A percentile compares a stretch with the other conserved stretches of the same genome.
Evolutionary conservation across 2,329 filamentous ascomycete species (phyloP).

Genomic region (Talaromyces sp.): DNA sequence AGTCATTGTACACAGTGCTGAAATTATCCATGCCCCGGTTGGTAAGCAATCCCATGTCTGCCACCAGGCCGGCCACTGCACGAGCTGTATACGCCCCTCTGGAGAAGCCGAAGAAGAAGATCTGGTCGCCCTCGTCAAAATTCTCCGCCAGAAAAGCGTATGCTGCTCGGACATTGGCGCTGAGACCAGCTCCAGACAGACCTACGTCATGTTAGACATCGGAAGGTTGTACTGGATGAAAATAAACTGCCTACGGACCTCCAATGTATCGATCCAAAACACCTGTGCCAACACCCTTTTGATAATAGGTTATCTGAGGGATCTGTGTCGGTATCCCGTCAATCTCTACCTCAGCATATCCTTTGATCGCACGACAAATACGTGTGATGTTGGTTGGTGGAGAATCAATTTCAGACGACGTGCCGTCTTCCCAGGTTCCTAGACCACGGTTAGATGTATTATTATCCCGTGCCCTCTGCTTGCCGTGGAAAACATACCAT

Average conservation of each 20-base stretch:
- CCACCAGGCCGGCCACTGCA: slow-evolving; percentile 41
- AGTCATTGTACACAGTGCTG: slow-evolving; percentile 18
- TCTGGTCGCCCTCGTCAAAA: slow-evolving; percentile 47
- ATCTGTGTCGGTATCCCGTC: slow-evolving; percentile 18
- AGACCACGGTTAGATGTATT: background rate
- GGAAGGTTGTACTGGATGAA: background rate
- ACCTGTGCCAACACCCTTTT: slow-evolving; percentile 33
- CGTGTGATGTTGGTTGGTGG: slow-evolving; percentile 37
- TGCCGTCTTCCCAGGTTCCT: slow-evolving; percentile 29
- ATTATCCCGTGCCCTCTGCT: background rate
- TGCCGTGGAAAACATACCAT: slow-evolving; percentile 18
- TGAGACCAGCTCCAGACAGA: slow-evolving; percentile 16
- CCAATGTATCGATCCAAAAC: slow-evolving; percentile 17
- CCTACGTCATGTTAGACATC: background rate
- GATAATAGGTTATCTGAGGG: slow-evolving; percentile 38
- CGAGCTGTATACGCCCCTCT: slow-evolving; percentile 44
- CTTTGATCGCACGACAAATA: slow-evolving; percentile 29
- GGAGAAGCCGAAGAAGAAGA: slow-evolving; percentile 46
- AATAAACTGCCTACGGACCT: slow-evolving; percentile 8
- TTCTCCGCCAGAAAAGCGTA: slow-evolving; percentile 50
- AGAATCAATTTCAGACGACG: slow-evolving; percentile 18
- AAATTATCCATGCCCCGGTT: slow-evolving; percentile 21
- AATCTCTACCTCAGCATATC: slow-evolving; percentile 21
- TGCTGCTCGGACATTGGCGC: slow-evolving; percentile 20
- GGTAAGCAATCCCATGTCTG: slow-evolving; percentile 42